Base-by-base conservation (phyloP, 495 filamentous ascomycete genomes). In the Rostrohypoxylon terebratum region DNA sequence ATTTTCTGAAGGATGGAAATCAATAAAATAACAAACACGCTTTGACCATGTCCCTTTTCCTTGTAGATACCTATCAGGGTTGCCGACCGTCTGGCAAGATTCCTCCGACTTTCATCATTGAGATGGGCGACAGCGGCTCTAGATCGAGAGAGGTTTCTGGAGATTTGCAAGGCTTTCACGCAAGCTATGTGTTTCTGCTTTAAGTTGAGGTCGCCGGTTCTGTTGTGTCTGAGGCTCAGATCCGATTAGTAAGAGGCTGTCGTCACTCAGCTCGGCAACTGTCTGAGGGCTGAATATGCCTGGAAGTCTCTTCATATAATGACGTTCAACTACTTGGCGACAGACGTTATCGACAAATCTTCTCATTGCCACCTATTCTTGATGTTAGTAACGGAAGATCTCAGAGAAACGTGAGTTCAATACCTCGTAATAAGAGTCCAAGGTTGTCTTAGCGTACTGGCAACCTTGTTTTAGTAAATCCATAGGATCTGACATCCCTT, bases 331-430 rank as follows among this genome's bases (percentile, higher is more conserved):
- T 9, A 82, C 81, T 67, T 82, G 81, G 0, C 79, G 75, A 33
- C 70, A 77, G 0, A 82, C 76, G 59, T 82, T 82, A 36, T 83
- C 81, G 5, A 83, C 78, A 42, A 83, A 83, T 11, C 75, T 80
- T 44, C 81, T 80, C 73, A 75, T 71, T 0, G 80, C 79, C 50
- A 81, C 76, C 81, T 82, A 31, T 33, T 45, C 10, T 16, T 21
- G 4, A 25, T 44, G 14, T 58, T 18, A 66, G 21, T 28, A 58
- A 6, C 47, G 18, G n/a, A 59, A 23, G 10, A 45, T 55, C 23
- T 34, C 34, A 11, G 31, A 3, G 31, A 42, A 23, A 23, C 21
- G 50, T 34, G 28, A 1, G 38, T 18, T 10, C 2, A 36, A 21
- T 65, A 57, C 62, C 48, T 40, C 42, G 63, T 66, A 66, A 23